These are phyloP conservation scores for Xylaria arbuscula DNA, from an alignment of 2,329 filamentous ascomycete species.

Conservation along the genomic window DNA sequence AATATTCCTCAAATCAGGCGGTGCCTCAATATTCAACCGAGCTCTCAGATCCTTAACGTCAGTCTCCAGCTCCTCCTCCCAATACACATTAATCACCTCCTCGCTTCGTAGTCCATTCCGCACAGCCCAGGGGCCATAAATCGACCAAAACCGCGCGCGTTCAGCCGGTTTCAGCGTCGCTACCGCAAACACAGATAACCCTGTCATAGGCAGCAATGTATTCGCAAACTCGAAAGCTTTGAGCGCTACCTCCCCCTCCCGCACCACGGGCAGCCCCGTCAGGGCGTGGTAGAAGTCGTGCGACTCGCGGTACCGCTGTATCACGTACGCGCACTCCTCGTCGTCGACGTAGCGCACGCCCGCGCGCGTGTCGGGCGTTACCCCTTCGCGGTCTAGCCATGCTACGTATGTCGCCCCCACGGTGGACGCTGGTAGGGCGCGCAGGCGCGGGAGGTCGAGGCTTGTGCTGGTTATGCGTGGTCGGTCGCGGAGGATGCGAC, in stretches of 20 bases:
- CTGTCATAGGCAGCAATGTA: constrained; percentile 94
- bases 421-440: constrained; percentile 75
- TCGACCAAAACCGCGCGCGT: constrained; percentile 75
- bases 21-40: constrained; percentile 85
- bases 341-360: constrained; percentile 91
- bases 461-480: constrained; percentile 87
- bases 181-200: constrained; percentile 84
- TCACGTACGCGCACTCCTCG: constrained; percentile 95
- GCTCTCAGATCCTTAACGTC: constrained; percentile 80
- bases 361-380: constrained; percentile 88
- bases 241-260: constrained; percentile 97
- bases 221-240: constrained; percentile 99
- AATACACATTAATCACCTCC: constrained; percentile 95
- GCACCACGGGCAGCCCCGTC: constrained; percentile 86
- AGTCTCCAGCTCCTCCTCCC: constrained; percentile 92
- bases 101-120: constrained; percentile 80
- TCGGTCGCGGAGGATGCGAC: constrained; percentile 88
- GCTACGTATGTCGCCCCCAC: constrained; percentile 85
- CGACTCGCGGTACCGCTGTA: constrained; percentile 97
- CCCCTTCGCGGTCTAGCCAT: constrained; percentile 95
- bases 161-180: constrained; percentile 87
- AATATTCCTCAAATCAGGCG: constrained; percentile 84
- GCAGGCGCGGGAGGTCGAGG: constrained; percentile 74
- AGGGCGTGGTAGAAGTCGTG: constrained; percentile 98
- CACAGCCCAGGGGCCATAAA: constrained; percentile 91